Evolutionary conservation across 495 filamentous ascomycete genomes (phyloP), one percentile per base, ranked within the genome.

Genomic region (Penicillium coffeae): DNA sequence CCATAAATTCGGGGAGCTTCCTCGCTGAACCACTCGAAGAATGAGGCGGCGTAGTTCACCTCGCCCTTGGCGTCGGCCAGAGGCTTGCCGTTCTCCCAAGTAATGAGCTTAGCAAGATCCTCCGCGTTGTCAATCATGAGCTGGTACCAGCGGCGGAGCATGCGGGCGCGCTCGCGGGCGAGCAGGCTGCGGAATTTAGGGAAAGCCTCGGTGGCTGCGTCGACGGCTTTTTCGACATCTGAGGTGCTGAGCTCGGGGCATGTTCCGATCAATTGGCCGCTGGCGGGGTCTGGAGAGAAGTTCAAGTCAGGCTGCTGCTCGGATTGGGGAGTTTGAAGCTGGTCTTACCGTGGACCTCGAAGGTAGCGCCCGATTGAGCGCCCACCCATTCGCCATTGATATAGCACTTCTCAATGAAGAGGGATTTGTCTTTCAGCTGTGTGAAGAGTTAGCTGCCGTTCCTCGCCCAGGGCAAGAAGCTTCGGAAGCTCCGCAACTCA

Each of bases 91-190:
- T 89, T 89, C 65, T 89, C 86, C 75, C 80, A 82, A 38, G 92
- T 96, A 53, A 97, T 95, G 51, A 98, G 66, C 41, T 78, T 90
- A 7, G 91, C 89, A 25, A 97, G 73, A 59, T 98, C 93, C 15
- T 94, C 89, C 19, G 80, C 72, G 49, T 96, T 95, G 30, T 89
- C 90, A 7, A 90, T 68, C 79, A 96, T 84, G 45, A 95, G 72
- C 42, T 95, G 81, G 68, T 91, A 92, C 93, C 91, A 96, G 59
- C 84, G 87, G 40, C 89, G 81, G 37, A 98, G 78, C 68, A 95
- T 78, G 62, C 82, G 83, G 30, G 89, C 81, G 39, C 90, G 83
- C 70, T 95, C 83, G 34, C 92, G 87, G 44, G 82, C 87, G 0
- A 90, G 86, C 35, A 76, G 82, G 42, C 77, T 76, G 46, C 86